Evolutionary conservation across 116 monocot genomes (phyloP), one percentile per base, ranked within the genome.

Genomic region (Phalaenopsis hybrid): DNA sequence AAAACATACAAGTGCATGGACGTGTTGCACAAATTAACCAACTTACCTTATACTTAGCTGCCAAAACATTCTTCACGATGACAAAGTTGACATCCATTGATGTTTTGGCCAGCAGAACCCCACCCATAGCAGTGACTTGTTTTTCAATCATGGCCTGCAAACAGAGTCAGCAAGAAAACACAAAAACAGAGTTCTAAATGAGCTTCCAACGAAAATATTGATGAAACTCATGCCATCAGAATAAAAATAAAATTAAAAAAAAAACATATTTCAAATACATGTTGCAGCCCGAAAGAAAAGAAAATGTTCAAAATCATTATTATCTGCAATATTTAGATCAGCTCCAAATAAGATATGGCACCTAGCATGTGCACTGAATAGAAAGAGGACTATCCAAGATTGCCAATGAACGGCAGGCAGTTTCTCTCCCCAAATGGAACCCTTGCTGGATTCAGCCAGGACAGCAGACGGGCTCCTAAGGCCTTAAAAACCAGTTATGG

Each of bases 111-210:
- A 84, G 88, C 82, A 92, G 72, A 61, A 76, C 25, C 45, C 99
- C 99, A 76, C 93, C 99, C 99, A 99, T 95, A 58, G 93, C 92
- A 80, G 85, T 87, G 44, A 99, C 93, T 63, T 90, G 73, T 55
- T 91, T 79, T 84, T 85, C 89, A 82, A 95, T 91, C 72, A 76
- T 87, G 33, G 74, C 91, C 95, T 95, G 86, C 21, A 87, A 81
- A 74, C 70, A 81, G 6, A 75, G 50, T 79, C 59, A 28, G 77
- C 23, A 50, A 50, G 51, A 51, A 11, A 48, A 51, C 13, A 77
- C 51, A 28, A 50, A 13, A 0, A 77, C 48, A 31, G 50, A 25
- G 0, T 21, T 49, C 21, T 44, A 74, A 50, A 74, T 74, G 74
- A 74, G 45, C 45, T 46, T 55, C 45, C 5, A 74, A 74, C 44